Percentiles rank a stretch among this genome's conserved stretches.
These are phyloP conservation scores for Stagonosporopsis vannaccii DNA, from an alignment of 2,329 filamentous ascomycete genomes.

Conservation along the genomic window DNA sequence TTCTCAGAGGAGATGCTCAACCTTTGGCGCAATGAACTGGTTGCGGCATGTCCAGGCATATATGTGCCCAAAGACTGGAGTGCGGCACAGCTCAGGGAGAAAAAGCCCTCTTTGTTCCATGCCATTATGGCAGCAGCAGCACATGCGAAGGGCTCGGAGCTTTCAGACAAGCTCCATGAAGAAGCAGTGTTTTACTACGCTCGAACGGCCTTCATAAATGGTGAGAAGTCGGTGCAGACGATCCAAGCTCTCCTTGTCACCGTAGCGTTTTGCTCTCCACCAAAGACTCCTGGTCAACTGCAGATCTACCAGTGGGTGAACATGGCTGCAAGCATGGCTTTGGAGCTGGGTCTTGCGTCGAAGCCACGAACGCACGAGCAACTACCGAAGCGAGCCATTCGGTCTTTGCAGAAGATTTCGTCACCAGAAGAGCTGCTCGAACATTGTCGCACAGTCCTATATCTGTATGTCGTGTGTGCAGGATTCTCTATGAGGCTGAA, in stretches of 20 bases:
- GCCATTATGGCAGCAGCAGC: slow-evolving; percentile 48
- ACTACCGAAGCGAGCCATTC: slow-evolving; percentile 43
- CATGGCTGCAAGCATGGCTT: slow-evolving; percentile 47
- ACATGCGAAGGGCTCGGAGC: slow-evolving; percentile 39
- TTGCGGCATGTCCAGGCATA: slow-evolving; percentile 40
- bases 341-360: slow-evolving; percentile 47
- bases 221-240: slow-evolving; percentile 47
- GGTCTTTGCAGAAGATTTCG: slow-evolving; percentile 43
- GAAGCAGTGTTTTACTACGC: slow-evolving; percentile 46
- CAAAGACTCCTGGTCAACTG: slow-evolving; percentile 39
- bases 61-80: slow-evolving; percentile 42
- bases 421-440: slow-evolving; percentile 46
- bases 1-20: slow-evolving; percentile 39
- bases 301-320: slow-evolving; percentile 47
- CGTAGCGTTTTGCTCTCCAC: slow-evolving; percentile 45
- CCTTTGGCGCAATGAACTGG: slow-evolving; percentile 42
- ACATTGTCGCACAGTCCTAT: slow-evolving; percentile 44
- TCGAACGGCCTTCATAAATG: slow-evolving; percentile 44
- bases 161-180: slow-evolving; percentile 45
- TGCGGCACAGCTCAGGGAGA: slow-evolving; percentile 36
- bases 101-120: slow-evolving; percentile 46
- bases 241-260: slow-evolving; percentile 47
- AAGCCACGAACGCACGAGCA: slow-evolving; percentile 49
- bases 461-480: slow-evolving; percentile 43
- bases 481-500: slow-evolving; percentile 45